Evolutionary conservation across 352 stramenopile species (phyloP).

Genomic region (Globisporangium iwayamae): DNA sequence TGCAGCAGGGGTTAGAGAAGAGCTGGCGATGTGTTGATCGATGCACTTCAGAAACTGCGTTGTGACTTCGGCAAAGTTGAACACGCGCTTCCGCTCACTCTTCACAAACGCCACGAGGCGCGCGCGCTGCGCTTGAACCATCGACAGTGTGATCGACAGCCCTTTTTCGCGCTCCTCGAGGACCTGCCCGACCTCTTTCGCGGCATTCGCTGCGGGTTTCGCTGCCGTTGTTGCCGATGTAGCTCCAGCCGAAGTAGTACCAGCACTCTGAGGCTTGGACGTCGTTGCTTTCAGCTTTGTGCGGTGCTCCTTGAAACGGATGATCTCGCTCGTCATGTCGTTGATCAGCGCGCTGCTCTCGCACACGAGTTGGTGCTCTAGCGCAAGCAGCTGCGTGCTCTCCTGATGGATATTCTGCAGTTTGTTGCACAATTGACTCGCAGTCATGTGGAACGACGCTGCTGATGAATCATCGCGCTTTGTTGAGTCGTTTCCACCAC

Average conservation of each 20-base stretch:
- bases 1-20: slow-evolving; percentile 1
- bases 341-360: slow-evolving; percentile 69
- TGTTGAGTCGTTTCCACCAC: slow-evolving; percentile 13
- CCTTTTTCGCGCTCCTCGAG: slow-evolving; percentile 80
- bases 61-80: slow-evolving; percentile 47
- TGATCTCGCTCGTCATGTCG: slow-evolving; percentile 57
- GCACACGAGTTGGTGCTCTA: slow-evolving; percentile 61
- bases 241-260: background rate
- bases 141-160: slow-evolving; percentile 59
- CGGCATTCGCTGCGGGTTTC: slow-evolving; percentile 11
- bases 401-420: slow-evolving; percentile 79
- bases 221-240: background rate
- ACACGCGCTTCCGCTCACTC: slow-evolving; percentile 62
- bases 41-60: slow-evolving; percentile 55
- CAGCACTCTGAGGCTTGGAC: background rate
- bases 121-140: slow-evolving; percentile 59
- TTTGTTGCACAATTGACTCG: slow-evolving; percentile 75
- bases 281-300: slow-evolving; percentile 33
- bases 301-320: slow-evolving; percentile 53
- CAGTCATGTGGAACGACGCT: slow-evolving; percentile 71
- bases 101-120: slow-evolving; percentile 52
- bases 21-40: slow-evolving; percentile 26
- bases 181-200: slow-evolving; percentile 63
- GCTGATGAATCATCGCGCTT: slow-evolving; percentile 64
- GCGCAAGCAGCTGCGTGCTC: slow-evolving; percentile 54